Evolutionary conservation across 768 basidiomycete genomes (phyloP).

Genomic region (Suillus paluster): DNA sequence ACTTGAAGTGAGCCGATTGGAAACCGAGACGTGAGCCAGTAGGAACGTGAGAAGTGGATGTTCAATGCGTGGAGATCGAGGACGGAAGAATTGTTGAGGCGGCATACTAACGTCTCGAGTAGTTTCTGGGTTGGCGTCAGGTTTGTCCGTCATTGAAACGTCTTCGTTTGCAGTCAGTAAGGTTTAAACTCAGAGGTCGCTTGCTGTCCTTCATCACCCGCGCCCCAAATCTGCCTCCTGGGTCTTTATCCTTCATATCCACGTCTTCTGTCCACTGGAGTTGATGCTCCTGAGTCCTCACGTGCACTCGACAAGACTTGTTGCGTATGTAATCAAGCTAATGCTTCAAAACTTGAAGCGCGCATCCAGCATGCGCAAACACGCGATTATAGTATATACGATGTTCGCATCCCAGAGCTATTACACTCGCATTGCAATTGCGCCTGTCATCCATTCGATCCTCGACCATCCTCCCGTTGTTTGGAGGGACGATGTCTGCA

Average conservation of each 20-base stretch:
- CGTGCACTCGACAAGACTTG: too few relatives aligned
- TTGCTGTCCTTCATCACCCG: background rate
- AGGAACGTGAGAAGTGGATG: conserved; percentile 17
- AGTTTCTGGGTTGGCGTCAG: conserved; percentile 6
- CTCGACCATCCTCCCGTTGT: too few relatives aligned
- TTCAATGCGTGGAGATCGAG: conserved; percentile 6
- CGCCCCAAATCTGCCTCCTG: background rate
- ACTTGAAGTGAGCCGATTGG: conserved; percentile 27
- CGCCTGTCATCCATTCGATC: too few relatives aligned
- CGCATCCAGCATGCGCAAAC: too few relatives aligned
- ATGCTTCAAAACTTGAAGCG: too few relatives aligned
- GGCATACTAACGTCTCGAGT: conserved; percentile 33
- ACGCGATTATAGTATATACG: too few relatives aligned
- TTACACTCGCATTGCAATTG: too few relatives aligned
- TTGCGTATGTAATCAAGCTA: too few relatives aligned
- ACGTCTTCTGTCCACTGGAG: too few relatives aligned
- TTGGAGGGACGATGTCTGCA: too few relatives aligned
- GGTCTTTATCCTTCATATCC: conserved; percentile 1
- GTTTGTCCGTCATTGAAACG: conserved; percentile 9
- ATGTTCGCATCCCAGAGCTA: too few relatives aligned
- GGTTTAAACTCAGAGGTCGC: background rate
- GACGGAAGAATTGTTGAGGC: background rate
- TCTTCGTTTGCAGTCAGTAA: background rate
- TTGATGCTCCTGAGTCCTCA: too few relatives aligned
- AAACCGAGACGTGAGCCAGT: conserved; percentile 11